Evolutionary conservation across 2,329 filamentous ascomycete genomes (phyloP), one percentile per base, ranked within the genome.

Genomic region (Pseudopyrenochaeta lycopersici): DNA sequence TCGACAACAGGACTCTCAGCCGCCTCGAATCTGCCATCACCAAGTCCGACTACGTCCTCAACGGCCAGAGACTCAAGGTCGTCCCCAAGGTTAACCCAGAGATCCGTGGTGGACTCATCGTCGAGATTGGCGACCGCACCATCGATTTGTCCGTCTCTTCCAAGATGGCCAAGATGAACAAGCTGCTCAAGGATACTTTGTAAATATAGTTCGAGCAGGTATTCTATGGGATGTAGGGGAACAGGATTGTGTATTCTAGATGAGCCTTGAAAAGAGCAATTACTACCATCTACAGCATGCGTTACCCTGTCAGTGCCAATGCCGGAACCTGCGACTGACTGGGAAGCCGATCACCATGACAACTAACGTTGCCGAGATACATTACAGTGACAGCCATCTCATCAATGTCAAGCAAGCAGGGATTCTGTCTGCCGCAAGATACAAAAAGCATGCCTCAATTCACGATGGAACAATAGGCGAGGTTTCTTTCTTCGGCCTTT

Each of bases 91-190:
- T 98, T 79, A 95, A 97, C 87, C 86, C 94, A 58, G 94, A 98
- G 54, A 94, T 99, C 75, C 81, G 96, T 66, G 95, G 95, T 66
- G 95, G 95, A 60, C 88, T 99, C 67, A 81, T 99, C 65, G 94
- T 99, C 75, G 94, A 98, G 83, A 90, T 98, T 68, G 94, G 93
- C 74, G 94, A 98, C 85, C 90, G 94, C 76, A 98, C 94, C 78
- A 97, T 99, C 76, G 95, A 99, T 82, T 90, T 97, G 70, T 95
- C 90, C 81, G 93, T 99, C 74, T 94, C 94, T 44, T 85, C 90
- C 78, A 96, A 94, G 86, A 90, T 99, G 80, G 86, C 91, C 78
- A 96, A 92, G 88, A 91, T 99, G 87, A 99, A 99, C 91, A 99
- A 98, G 90, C 89, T 97, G 78, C 90, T 99, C 77, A 93, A 86